Conservation (phyloP, 2,329 filamentous ascomycete species). For the Pseudomassariella vexata region DNA sequence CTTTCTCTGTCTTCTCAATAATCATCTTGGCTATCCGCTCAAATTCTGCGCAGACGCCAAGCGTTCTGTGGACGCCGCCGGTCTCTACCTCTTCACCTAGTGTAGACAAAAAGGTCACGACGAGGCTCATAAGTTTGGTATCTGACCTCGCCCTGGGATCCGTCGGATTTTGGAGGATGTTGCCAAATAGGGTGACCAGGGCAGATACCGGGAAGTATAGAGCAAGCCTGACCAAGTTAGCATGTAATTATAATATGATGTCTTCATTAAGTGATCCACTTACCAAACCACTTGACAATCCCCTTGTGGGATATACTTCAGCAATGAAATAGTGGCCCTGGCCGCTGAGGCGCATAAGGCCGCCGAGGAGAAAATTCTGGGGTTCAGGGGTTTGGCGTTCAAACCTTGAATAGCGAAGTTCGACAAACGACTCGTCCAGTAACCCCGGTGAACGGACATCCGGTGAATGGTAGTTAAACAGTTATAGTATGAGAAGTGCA, state of each 20-base stretch:
- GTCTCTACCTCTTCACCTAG: slow-evolving; percentile 86
- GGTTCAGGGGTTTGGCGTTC: slow-evolving; percentile 86
- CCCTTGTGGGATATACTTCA: slow-evolving; percentile 94
- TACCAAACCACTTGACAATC: slow-evolving; percentile 95
- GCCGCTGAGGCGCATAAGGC: slow-evolving; percentile 90
- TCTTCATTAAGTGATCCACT: slow-evolving; percentile 31
- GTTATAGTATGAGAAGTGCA: slow-evolving; percentile 98
- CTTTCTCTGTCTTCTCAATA: slow-evolving; percentile 85
- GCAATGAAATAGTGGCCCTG: slow-evolving; percentile 82
- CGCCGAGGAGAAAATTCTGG: slow-evolving; percentile 88
- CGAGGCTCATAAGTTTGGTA: slow-evolving; percentile 83
- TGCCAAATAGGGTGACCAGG: slow-evolving; percentile 90
- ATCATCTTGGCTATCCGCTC: slow-evolving; percentile 88
- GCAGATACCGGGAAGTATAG: slow-evolving; percentile 96
- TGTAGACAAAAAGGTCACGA: slow-evolving; percentile 86
- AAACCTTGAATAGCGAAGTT: slow-evolving; percentile 94
- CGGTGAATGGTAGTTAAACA: slow-evolving; percentile 95
- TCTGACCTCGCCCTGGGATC: slow-evolving; percentile 85
- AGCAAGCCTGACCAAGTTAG: slow-evolving; percentile 60
- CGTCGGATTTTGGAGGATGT: slow-evolving; percentile 90
- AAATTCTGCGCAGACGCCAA: slow-evolving; percentile 91
- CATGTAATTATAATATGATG: too few species aligned
- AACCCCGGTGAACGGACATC: slow-evolving; percentile 96
- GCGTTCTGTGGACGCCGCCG: slow-evolving; percentile 87
- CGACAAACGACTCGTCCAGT: slow-evolving; percentile 92